Conservation (phyloP, 345 rosid species). For the Salix koriyanagi region DNA sequence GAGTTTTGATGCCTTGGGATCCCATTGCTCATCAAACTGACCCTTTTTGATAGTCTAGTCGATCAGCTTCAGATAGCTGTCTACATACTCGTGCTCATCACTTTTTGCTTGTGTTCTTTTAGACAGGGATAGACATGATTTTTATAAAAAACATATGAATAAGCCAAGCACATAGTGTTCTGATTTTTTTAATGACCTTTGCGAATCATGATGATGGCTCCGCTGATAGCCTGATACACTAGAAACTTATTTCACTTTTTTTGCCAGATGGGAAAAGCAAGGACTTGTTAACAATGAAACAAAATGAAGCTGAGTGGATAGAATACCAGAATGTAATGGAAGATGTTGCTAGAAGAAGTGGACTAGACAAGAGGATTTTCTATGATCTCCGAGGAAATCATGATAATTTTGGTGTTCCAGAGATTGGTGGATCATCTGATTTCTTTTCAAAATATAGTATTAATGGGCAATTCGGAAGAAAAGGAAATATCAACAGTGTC, state of each 20-base stretch:
- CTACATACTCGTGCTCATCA: too few relatives aligned
- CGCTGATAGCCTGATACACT: not conserved
- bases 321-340: conserved; percentile 71
- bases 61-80: not conserved
- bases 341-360: conserved; percentile 59
- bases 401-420: conserved; percentile 84
- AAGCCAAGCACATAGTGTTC: not conserved
- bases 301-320: conserved; percentile 76
- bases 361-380: conserved; percentile 62
- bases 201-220: not conserved
- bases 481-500: conserved; percentile 48
- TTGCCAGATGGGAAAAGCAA: conserved; percentile 82
- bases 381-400: conserved; percentile 96
- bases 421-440: conserved; percentile 56
- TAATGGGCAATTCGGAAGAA: conserved; percentile 64
- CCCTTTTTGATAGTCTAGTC: not conserved
- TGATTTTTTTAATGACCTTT: not conserved
- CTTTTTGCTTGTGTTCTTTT: not conserved
- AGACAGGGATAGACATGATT: not conserved
- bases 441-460: conserved; percentile 82
- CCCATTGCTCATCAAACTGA: not conserved
- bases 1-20: not conserved
- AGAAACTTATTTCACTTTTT: conserved; percentile 9
- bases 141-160: not conserved
- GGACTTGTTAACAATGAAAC: conserved; percentile 79